Base-by-base conservation (phyloP, 768 basidiomycete genomes). In the Gymnopilus dilepis region DNA sequence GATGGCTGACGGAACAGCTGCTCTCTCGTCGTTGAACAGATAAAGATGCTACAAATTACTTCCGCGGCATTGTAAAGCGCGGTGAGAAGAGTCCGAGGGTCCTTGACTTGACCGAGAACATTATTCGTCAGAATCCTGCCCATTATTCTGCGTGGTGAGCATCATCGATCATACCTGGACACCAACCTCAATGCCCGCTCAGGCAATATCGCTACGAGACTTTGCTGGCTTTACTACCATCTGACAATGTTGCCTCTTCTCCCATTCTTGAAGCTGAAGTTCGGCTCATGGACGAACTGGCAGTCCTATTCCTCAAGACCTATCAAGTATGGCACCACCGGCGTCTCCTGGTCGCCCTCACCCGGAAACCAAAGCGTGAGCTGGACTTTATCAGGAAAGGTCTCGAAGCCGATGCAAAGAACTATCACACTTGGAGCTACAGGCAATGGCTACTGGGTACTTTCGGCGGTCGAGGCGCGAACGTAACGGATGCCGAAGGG, bases 391-490 rank as follows among this genome's bases (percentile, higher is more conserved):
- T 95, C 72, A 83, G 87, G 53, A 75, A 78, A 58, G 87, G 88
- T 1, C 84, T 99, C 30, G 77, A 84, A 7, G 82, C 76, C 21
- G 97, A 99, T 71, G 76, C 86, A 45, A 99, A 99, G 84, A 99
- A 99, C 78, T 99, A 99, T 74, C 97, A 99, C 74, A 99, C 97
- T 0, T 99, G 97, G 97, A 92, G 93, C 7, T 97, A 98, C 75
- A 85, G 97, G 6, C 96, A 99, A 73, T 98, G 95, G 95, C 74
- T 95, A 12, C 86, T 97, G 42, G 89, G 92, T 8, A 86, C 90
- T 71, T 96, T 96, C 79, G 87, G 89, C 67, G 82, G 88, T 59
- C 81, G 41, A n/a, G 60, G 64, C 1, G 65, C 59, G 6, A 56
- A 40, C 9, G 61, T 58, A 15, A 57, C 59, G 2, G 62, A 61